Conservation (phyloP, 805 yeast genomes). For the Metschnikowia kofuensis region DNA sequence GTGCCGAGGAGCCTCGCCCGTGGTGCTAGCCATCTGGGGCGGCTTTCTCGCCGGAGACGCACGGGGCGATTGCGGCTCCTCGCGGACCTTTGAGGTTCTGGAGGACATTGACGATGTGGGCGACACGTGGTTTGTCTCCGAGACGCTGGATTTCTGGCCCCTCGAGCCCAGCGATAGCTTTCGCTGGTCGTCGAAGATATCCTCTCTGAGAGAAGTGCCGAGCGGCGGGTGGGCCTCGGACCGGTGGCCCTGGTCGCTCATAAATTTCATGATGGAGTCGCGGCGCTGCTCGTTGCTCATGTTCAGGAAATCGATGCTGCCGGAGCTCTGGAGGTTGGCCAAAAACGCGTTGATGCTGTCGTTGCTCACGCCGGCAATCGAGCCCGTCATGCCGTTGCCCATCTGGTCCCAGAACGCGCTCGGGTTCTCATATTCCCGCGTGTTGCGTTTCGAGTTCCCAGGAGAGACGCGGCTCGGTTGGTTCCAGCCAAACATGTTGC, state of each 20-base stretch:
- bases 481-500: constrained; percentile 31
- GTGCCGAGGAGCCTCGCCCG: no score
- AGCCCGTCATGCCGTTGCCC: constrained; percentile 23
- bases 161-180: constrained; percentile 1
- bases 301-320: constrained; percentile 36
- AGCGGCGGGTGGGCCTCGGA: constrained; percentile 8
- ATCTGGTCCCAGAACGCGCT: constrained; percentile 26
- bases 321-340: constrained; percentile 32
- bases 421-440: constrained; percentile 10
- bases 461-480: constrained; percentile 13
- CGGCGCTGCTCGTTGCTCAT: constrained; percentile 41
- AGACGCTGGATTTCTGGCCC: constrained; percentile 1
- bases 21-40: no score
- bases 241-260: constrained; percentile 31
- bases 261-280: constrained; percentile 36
- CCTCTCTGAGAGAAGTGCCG: constrained; percentile 32
- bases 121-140: constrained; percentile 23
- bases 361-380: constrained; percentile 27
- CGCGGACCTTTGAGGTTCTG: constrained; percentile 28
- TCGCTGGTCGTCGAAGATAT: constrained; percentile 30
- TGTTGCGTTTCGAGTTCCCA: constrained; percentile 10
- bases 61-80: constrained; percentile 41
- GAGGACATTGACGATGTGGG: constrained; percentile 39
- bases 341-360: constrained; percentile 34
- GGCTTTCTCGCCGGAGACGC: constrained; percentile 27